A percentile compares a stretch with the other conserved stretches of the same genome.
Conservation (phyloP, 2,329 filamentous ascomycete genomes). For the Helotiales sp. region DNA sequence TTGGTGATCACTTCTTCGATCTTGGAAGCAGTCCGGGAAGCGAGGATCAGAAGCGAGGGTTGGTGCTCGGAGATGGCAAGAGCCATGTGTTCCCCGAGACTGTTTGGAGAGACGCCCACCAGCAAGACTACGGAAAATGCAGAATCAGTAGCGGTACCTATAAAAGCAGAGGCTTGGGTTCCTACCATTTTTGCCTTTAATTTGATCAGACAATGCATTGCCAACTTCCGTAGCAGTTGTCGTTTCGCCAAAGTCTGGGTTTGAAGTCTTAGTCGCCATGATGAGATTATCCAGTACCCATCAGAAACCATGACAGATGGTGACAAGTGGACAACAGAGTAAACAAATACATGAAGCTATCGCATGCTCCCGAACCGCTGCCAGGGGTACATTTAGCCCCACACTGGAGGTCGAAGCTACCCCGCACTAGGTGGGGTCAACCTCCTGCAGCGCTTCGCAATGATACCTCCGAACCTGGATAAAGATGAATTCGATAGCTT, state of each 20-base stretch:
- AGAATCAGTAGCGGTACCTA: too few species aligned
- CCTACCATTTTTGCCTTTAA: conserved; percentile 35
- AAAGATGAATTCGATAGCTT: not conserved
- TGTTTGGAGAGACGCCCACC: conserved; percentile 16
- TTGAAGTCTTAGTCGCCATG: conserved; percentile 13
- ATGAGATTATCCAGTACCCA: not conserved
- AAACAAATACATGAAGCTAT: not conserved
- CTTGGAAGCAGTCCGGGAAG: conserved; percentile 21
- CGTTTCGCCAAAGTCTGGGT: conserved; percentile 31
- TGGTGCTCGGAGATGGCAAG: conserved; percentile 24
- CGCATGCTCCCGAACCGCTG: not conserved
- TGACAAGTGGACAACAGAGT: too few species aligned
- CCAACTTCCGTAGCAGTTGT: conserved; percentile 40
- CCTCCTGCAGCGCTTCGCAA: not conserved
- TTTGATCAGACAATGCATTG: conserved; percentile 28
- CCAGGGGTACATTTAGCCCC: not conserved
- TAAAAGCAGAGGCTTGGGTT: not conserved
- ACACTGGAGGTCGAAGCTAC: not conserved
- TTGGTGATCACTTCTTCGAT: conserved; percentile 14
- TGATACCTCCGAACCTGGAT: not conserved
- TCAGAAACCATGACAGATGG: not conserved
- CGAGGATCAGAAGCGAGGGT: conserved; percentile 21
- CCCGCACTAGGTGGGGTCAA: not conserved
- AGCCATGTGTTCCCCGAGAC: conserved; percentile 18
- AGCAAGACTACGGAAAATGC: conserved; percentile 22